Base-by-base conservation (phyloP, 352 stramenopile species). In the Globisporangium okanoganense region DNA sequence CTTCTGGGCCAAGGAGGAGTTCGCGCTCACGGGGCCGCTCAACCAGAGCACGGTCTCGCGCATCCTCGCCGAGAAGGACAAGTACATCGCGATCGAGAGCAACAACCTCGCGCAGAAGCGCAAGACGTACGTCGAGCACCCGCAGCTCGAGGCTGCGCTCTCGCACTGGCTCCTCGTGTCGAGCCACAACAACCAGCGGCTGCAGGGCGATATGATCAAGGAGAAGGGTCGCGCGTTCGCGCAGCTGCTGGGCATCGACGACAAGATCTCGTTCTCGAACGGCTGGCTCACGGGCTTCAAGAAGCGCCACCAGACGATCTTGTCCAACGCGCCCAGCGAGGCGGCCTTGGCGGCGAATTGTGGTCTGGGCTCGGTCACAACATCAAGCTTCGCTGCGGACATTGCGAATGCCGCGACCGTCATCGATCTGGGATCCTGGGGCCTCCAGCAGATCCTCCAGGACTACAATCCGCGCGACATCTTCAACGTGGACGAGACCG, bases 251-350 rank as follows among this genome's bases (percentile, higher is more conserved):
- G 66, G 62, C 18, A 59, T 70, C 45, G 66, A 69, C 29, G 55
- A 43, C 45, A 67, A 72, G 60, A 64, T 72, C 36, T 62, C 66
- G 52, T 72, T 72, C 52, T 72, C 66, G 36, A 72, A 72, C 53
- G 66, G 66, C 7, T 72, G 66, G 66, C 54, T 72, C 43, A 70
- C 57, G 25, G 64, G 61, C 25, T 72, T 72, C 38, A 72, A 72
- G 57, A 67, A 70, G 43, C 66, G 66, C 45, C 66, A 72, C 44
- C 52, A 60, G 16, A 48, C 55, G 24, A 45, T 66, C 24, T 25
- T 66, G 25, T 38, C 38, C 8, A 59, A 22, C 22, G 44, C 38
- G 6, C 5, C 51, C 5, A 45, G 29, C 16, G 52, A 60, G 18
- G 14, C n/a, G 20, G 22, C 13, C 3, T 6, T 22, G 6, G 22